These are phyloP conservation scores for Eutrema japonicum DNA, from an alignment of 345 rosid species.

Conservation along the genomic window DNA sequence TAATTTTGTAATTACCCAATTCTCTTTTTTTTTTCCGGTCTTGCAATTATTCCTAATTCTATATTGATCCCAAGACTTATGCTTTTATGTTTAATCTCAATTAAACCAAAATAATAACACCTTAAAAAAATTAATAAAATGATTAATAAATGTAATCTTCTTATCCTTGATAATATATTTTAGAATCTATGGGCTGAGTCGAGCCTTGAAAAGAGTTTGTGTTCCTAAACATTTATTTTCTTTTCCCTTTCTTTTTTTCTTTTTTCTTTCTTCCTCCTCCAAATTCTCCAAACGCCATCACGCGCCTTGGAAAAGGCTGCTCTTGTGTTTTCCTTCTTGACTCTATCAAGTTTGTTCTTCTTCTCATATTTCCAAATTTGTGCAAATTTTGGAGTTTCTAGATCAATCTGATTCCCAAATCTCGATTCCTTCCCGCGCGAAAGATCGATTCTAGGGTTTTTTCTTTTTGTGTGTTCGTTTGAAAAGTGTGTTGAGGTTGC, in stretches of 20 bases:
- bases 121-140: not conserved
- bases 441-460: slow-evolving; percentile 43
- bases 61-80: not conserved
- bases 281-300: slow-evolving; percentile 34
- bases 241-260: too few relatives aligned
- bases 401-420: slow-evolving; percentile 41
- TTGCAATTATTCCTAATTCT: not conserved
- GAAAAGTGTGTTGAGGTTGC: slow-evolving; percentile 11
- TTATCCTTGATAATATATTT: slow-evolving; percentile 33
- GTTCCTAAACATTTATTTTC: not conserved
- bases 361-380: slow-evolving; percentile 1
- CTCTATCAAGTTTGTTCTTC: not conserved
- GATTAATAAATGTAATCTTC: slow-evolving; percentile 17
- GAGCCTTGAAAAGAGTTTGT: slow-evolving; percentile 24
- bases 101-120: not conserved
- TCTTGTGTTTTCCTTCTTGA: slow-evolving; percentile 21
- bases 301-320: slow-evolving; percentile 35
- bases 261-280: not conserved
- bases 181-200: slow-evolving; percentile 30
- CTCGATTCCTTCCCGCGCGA: slow-evolving; percentile 33
- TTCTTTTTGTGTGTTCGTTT: not conserved
- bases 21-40: not conserved
- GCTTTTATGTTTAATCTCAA: not conserved
- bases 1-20: not conserved
- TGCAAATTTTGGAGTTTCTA: not conserved